Conservation (phyloP, 192 early-diverging fungal species). For the Spizellomyces sp. region DNA sequence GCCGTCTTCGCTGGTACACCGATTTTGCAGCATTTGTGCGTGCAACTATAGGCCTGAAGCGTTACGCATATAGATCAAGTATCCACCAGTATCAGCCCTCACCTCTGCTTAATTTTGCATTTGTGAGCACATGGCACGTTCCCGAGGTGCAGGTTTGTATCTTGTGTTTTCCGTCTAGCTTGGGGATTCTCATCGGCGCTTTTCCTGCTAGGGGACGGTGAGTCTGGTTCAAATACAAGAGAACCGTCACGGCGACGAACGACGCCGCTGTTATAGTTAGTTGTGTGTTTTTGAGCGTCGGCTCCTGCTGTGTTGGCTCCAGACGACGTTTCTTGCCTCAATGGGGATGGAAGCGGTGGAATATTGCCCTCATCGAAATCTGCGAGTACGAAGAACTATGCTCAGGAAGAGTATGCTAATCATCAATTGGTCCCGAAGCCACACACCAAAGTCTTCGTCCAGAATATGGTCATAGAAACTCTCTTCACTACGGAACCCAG, state of each 20-base stretch:
- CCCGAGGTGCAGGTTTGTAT: constrained; percentile 12
- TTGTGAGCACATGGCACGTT: constrained; percentile 39
- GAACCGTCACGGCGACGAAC: too few relatives aligned
- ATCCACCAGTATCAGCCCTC: background rate
- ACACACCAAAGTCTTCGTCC: too few relatives aligned
- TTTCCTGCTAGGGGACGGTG: background rate
- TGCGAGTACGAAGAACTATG: background rate
- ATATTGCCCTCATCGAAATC: background rate
- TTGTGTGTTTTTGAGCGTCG: background rate
- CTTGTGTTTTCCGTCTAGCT: background rate
- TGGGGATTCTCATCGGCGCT: background rate
- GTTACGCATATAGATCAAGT: background rate
- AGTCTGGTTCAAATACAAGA: too few relatives aligned
- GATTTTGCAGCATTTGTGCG: constrained; percentile 45
- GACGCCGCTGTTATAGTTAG: too few relatives aligned
- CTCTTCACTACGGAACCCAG: too few relatives aligned
- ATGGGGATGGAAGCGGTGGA: constrained; percentile 1
- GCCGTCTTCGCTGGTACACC: constrained; percentile 28
- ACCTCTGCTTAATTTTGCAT: constrained; percentile 43
- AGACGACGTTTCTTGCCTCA: constrained; percentile 6
- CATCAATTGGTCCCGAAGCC: too few relatives aligned
- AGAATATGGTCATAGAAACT: too few relatives aligned
- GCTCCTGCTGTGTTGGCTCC: background rate
- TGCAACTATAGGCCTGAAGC: constrained; percentile 30
- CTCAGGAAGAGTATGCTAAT: too few relatives aligned